These are phyloP conservation scores for Goniomonas avonlea DNA, from an alignment of 78 protist genomes.

Conservation along the genomic window DNA sequence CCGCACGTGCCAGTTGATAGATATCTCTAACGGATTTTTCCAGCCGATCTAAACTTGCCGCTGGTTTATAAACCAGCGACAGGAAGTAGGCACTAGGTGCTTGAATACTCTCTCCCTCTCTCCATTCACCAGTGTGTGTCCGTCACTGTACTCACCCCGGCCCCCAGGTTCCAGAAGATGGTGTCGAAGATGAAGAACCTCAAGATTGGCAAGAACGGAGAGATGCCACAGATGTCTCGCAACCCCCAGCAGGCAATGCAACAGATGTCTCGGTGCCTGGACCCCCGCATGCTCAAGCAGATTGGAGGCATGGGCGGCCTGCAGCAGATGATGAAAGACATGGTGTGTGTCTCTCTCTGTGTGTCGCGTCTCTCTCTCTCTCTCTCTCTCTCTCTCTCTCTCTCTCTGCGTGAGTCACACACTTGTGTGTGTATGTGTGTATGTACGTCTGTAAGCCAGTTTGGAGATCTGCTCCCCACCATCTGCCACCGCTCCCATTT, in stretches of 20 bases:
- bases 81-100: no score
- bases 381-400: no score
- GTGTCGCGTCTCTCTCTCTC: background rate
- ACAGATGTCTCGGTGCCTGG: conserved; percentile 57
- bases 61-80: no score
- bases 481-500: no score
- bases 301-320: conserved; percentile 66
- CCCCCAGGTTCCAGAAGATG: conserved; percentile 32
- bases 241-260: conserved; percentile 12
- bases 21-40: no score
- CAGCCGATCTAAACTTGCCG: no score
- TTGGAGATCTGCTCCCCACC: no score
- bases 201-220: conserved; percentile 6
- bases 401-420: no score
- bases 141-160: background rate
- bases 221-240: conserved; percentile 1
- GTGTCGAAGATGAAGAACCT: conserved; percentile 56
- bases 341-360: background rate
- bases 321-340: conserved; percentile 1
- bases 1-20: no score
- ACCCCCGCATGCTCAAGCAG: conserved; percentile 74
- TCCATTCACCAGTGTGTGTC: background rate
- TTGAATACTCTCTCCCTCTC: background rate
- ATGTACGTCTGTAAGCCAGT: no score
- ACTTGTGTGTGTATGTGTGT: no score